Base-by-base conservation (phyloP, 2,329 filamentous ascomycete genomes). In the Berkeleyomyces basicola region DNA sequence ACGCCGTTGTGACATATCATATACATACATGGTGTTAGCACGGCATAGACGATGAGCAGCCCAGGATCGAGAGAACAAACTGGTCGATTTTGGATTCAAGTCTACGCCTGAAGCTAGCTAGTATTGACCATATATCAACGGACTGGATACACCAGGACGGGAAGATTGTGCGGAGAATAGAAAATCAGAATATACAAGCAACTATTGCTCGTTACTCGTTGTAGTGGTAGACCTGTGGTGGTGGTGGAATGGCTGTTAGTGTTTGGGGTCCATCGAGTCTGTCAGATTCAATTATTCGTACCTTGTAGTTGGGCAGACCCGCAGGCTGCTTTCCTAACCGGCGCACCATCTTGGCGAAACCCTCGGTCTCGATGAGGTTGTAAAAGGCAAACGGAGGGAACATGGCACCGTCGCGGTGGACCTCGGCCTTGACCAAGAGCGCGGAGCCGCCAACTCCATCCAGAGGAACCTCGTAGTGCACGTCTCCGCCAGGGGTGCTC, bases 301-400 rank as follows among this genome's bases (percentile, higher is more conserved):
- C 93, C 79, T 92, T 91, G 76, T 99, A 99, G 76, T 97, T 96
- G 49, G 93, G 93, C 70, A 97, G 76, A n/a, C 93, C 93, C 68
- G 81, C 90, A 64, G 88, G 82, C 66, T 86, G 80, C 85, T 90
- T 96, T 58, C 90, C 90, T 70, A 99, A 74, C 67, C 93, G 79
- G 72, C 83, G 86, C 10, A 91, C 91, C 93, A 99, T 99, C 76
- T 92, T 96, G 16, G 93, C 91, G 70, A 99, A 99, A 0, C 93
- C 93, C 71, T 99, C 93, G 0, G 93, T 97, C 78, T 99, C 93
- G 65, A 99, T 95, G 65, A 99, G 79, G 73, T 99, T 87, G 72
- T 96, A 97, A 71, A 99, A 99, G 2, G 92, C 76, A 71, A 99
- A 99, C 0, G 93, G 83, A 16, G 93, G 93, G 76, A 99, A 99